Evolutionary conservation across 257 asterid species (phyloP), one percentile per base, ranked within the genome.

Genomic region (Euphrasia confusa): DNA sequence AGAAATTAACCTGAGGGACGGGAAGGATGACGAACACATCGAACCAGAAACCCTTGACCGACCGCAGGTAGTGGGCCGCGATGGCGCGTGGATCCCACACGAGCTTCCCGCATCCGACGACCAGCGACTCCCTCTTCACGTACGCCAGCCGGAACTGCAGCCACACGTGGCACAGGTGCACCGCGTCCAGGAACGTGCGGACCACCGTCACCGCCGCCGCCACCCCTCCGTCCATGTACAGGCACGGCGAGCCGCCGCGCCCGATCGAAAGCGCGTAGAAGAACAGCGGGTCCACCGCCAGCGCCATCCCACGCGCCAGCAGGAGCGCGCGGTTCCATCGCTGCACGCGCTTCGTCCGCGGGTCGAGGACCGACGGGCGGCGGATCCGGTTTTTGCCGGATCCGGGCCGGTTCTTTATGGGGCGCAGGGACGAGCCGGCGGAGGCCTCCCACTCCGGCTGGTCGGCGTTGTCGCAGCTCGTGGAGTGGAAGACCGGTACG

Each of bases 401-500:
- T 1, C 58, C 61, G 10, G 78, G 64, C 60, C 85, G 83, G 77
- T 75, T 77, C 35, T 76, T 75, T 54, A 89, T 87, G 9, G 97
- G 96, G 61, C 79, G 63, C 45, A 92, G 15, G 0, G 99, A 92
- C 0, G 97, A 89, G 44, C 99, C 97, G 74, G 99, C 96, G 3
- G 96, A 80, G 7, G 97, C 97, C 75, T 87, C 99, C 97, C 94
- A 93, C 65, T 89, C 92, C 8, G 95, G 96, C 62, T 72, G 91
- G 86, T 84, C 57, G 1, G 95, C 86, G 7, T 53, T 21, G 79
- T 93, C 95, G 79, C 99, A 87, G 73, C 95, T 87, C 62, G 96
- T 89, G 73, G 97, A 93, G 94, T 93, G 99, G 85, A 87, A 93
- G 33, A 66, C 90, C 10, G 99, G 97, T 7, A 77, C 88, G 0